phyloP scores from a whole-genome alignment of 177 flowering plant genomes.

The Telopea speciosissima region DNA sequence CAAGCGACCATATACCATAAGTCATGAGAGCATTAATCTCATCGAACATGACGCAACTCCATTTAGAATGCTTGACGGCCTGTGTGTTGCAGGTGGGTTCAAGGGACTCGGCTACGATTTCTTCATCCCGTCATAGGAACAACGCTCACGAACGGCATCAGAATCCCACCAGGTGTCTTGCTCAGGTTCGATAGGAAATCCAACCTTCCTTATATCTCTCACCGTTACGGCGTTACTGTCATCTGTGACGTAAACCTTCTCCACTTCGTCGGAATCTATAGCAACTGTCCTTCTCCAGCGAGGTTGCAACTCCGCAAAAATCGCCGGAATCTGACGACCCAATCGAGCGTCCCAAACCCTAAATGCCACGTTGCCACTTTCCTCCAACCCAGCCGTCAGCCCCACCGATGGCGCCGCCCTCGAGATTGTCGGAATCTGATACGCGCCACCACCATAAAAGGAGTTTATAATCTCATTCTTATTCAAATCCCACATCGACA shows the following conservation, averaged over 20 bases:
- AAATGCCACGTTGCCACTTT: slow-evolving; percentile 19
- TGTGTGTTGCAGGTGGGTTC: too few relatives aligned
- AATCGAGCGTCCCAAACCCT: slow-evolving; percentile 54
- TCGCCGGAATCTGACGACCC: slow-evolving; percentile 31
- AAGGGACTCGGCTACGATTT: too few relatives aligned
- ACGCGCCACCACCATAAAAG: slow-evolving; percentile 8
- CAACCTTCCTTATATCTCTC: slow-evolving; percentile 42
- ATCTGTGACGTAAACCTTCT: slow-evolving; percentile 33
- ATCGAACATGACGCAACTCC: too few relatives aligned
- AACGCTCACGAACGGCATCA: slow-evolving; percentile 56
- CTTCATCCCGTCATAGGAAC: too few relatives aligned
- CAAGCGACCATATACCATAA: too few relatives aligned
- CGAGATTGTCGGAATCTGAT: slow-evolving; percentile 13
- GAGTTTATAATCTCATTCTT: slow-evolving; percentile 16
- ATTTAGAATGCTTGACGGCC: too few relatives aligned
- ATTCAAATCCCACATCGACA: slow-evolving; percentile 36
- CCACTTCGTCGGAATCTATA: slow-evolving; percentile 22
- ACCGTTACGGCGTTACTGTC: slow-evolving; percentile 28
- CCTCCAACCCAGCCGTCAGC: slow-evolving; percentile 29
- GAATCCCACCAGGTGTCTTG: slow-evolving; percentile 60
- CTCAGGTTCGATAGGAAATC: slow-evolving; percentile 36
- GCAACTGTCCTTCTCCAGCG: slow-evolving; percentile 20
- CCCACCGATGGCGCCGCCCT: slow-evolving; percentile 33
- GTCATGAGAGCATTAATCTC: too few relatives aligned
- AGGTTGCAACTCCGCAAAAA: slow-evolving; percentile 48